These are phyloP conservation scores for Trametes versicolor DNA, from an alignment of 1,284 basidiomycete genomes.

Conservation along the genomic window DNA sequence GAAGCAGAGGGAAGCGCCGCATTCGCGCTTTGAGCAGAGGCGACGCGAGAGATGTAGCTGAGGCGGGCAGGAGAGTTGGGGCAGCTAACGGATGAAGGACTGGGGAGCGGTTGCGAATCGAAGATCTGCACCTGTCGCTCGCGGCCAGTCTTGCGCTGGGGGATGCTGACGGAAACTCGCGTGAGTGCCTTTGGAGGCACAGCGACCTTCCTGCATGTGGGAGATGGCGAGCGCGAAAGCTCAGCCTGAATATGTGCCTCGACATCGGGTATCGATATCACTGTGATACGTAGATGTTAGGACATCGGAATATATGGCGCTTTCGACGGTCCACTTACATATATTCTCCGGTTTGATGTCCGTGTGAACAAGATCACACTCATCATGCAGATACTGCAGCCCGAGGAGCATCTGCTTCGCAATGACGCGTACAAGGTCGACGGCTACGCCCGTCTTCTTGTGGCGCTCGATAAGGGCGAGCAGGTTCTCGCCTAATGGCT, in stretches of 20 bases:
- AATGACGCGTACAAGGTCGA: conserved; percentile 84
- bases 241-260: conserved; percentile 76
- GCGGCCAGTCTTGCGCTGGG: conserved; percentile 55
- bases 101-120: conserved; percentile 75
- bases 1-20: conserved; percentile 29
- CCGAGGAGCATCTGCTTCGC: conserved; percentile 87
- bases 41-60: conserved; percentile 47
- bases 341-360: conserved; percentile 97
- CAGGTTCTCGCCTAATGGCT: conserved; percentile 91
- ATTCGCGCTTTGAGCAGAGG: conserved; percentile 38
- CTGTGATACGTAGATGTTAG: conserved; percentile 50
- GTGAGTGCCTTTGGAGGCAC: conserved; percentile 65
- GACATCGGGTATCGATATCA: conserved; percentile 81
- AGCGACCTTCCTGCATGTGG: conserved; percentile 75
- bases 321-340: conserved; percentile 58
- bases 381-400: conserved; percentile 91
- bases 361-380: conserved; percentile 88
- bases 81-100: conserved; percentile 51
- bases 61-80: conserved; percentile 51
- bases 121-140: conserved; percentile 80
- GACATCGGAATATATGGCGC: neutral
- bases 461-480: conserved; percentile 87
- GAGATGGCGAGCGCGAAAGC: conserved; percentile 70
- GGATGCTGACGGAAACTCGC: conserved; percentile 68
- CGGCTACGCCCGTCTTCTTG: conserved; percentile 87